Percentiles rank a stretch among this genome's conserved stretches.
These are phyloP conservation scores for Scutellaria minor DNA, from an alignment of 257 asterid genomes.

Conservation along the genomic window DNA sequence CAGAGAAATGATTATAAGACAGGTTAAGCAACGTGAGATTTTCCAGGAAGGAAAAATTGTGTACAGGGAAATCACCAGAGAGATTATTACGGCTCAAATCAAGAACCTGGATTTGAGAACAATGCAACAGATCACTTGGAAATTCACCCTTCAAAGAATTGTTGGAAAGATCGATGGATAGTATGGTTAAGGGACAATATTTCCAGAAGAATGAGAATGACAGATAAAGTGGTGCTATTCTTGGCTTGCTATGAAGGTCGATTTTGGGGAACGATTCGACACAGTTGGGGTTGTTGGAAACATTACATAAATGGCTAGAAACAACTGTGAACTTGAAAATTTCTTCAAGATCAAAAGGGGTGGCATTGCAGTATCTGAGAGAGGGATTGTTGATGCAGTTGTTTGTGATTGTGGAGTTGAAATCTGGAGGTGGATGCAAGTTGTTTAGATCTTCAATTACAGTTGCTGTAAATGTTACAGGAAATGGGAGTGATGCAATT, in stretches of 20 bases:
- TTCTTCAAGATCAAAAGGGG: slow-evolving; percentile 44
- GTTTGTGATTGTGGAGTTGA: slow-evolving; percentile 56
- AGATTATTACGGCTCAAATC: slow-evolving; percentile 52
- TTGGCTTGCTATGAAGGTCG: slow-evolving; percentile 51
- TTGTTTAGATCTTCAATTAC: slow-evolving; percentile 59
- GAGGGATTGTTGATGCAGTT: slow-evolving; percentile 59
- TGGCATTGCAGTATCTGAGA: slow-evolving; percentile 57
- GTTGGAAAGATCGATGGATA: slow-evolving; percentile 55
- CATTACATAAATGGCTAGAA: slow-evolving; percentile 63
- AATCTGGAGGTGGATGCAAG: slow-evolving; percentile 55
- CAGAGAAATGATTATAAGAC: slow-evolving; percentile 54
- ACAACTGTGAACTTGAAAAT: slow-evolving; percentile 65
- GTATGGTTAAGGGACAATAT: slow-evolving; percentile 55
- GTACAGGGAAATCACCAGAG: slow-evolving; percentile 56
- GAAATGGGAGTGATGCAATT: slow-evolving; percentile 25
- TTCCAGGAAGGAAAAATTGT: slow-evolving; percentile 37
- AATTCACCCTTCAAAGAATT: slow-evolving; percentile 47
- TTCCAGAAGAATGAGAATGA: slow-evolving; percentile 69
- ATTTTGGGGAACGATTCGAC: slow-evolving; percentile 56
- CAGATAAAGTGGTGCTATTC: slow-evolving; percentile 55
- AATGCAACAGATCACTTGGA: slow-evolving; percentile 47
- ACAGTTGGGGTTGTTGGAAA: slow-evolving; percentile 56
- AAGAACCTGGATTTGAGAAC: slow-evolving; percentile 52
- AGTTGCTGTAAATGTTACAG: slow-evolving; percentile 38
- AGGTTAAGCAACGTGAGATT: slow-evolving; percentile 54